Conservation (phyloP, 495 filamentous ascomycete species). For the Chaetomidium leptoderma region DNA sequence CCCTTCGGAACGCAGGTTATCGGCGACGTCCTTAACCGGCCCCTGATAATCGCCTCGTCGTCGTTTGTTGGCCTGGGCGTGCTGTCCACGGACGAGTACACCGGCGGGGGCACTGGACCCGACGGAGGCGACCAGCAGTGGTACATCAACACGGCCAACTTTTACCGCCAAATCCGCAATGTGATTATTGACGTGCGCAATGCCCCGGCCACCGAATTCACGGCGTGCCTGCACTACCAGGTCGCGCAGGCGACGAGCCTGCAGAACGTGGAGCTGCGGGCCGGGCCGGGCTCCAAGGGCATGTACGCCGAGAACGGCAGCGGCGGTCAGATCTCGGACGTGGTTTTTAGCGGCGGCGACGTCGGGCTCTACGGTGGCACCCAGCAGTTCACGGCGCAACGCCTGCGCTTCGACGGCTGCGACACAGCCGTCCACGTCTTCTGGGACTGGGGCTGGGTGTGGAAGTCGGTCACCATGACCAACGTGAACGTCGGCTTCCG, state of each 20-base stretch:
- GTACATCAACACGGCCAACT: constrained; percentile 79
- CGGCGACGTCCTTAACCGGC: constrained; percentile 60
- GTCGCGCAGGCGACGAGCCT: constrained; percentile 85
- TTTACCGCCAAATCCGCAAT: constrained; percentile 89
- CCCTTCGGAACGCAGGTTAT: constrained; percentile 72
- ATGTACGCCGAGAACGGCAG: constrained; percentile 95
- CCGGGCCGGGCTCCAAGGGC: constrained; percentile 37
- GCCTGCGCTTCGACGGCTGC: constrained; percentile 76
- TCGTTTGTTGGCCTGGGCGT: constrained; percentile 73
- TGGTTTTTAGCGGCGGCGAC: constrained; percentile 77
- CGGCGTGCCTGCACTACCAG: constrained; percentile 84
- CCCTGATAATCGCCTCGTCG: constrained; percentile 62
- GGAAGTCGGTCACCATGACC: constrained; percentile 69
- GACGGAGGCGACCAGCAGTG: constrained; percentile 29
- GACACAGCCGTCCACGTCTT: constrained; percentile 81
- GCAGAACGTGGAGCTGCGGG: constrained; percentile 68
- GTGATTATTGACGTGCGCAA: constrained; percentile 67
- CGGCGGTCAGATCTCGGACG: constrained; percentile 78
- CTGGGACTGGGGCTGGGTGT: constrained; percentile 79
- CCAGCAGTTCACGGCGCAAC: constrained; percentile 88
- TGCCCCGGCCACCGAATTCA: not conserved
- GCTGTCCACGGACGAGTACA: constrained; percentile 82
- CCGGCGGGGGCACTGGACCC: constrained; percentile 35
- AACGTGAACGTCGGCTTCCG: constrained; percentile 69
- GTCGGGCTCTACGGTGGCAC: constrained; percentile 78